These are phyloP conservation scores for Coelastrella sp. DNA, from an alignment of 139 green algal species.

Conservation along the genomic window DNA sequence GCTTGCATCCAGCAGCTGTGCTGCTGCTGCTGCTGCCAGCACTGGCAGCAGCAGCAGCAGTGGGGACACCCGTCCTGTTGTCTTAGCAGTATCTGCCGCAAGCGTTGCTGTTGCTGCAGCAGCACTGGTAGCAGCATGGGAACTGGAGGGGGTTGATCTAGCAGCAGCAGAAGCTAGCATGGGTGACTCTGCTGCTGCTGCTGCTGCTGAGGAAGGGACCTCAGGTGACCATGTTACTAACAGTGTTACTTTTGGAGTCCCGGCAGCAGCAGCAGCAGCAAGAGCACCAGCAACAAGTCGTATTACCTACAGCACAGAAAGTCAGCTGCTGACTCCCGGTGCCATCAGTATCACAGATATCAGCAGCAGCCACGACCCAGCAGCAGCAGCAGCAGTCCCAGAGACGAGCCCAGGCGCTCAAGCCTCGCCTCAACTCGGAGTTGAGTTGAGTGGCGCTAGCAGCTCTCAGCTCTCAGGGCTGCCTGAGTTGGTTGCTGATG, in stretches of 20 bases:
- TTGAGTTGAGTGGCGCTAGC: neutral
- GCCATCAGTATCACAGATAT: neutral
- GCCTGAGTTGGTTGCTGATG: conserved; percentile 36
- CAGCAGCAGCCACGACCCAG: neutral
- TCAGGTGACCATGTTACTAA: neutral
- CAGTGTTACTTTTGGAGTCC: neutral
- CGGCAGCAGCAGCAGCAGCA: neutral
- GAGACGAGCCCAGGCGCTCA: neutral
- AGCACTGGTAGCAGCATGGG: conserved; percentile 23
- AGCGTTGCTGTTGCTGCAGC: neutral
- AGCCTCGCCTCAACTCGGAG: neutral
- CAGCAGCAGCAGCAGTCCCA: conserved; percentile 25
- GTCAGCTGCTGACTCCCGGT: neutral
- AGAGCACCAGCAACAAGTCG: neutral
- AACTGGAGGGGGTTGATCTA: neutral
- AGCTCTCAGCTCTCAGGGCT: neutral
- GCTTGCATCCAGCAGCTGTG: conserved; percentile 21
- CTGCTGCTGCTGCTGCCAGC: neutral
- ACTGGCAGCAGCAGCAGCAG: neutral
- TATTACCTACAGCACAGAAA: neutral
- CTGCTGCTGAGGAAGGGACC: neutral
- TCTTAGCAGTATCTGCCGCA: too few species aligned
- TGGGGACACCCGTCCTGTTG: too few species aligned
- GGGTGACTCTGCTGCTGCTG: neutral
- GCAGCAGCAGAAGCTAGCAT: neutral